Percentiles rank a stretch among this genome's conserved stretches.
These are phyloP conservation scores for Cutaneotrichosporon cutaneum DNA, from an alignment of 1,284 basidiomycete species.

Conservation along the genomic window DNA sequence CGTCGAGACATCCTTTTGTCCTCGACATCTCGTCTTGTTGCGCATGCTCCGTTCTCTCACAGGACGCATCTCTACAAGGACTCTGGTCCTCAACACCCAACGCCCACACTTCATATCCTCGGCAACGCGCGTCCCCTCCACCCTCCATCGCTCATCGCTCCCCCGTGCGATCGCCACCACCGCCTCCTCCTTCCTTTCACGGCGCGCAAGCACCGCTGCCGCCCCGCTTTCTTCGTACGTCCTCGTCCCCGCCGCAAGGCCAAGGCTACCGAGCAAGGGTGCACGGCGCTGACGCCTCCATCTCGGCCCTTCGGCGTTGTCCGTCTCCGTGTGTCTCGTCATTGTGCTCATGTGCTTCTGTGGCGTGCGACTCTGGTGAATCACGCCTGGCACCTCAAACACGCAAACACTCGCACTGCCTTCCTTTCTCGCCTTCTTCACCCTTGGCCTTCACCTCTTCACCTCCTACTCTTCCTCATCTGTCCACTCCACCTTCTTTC, in stretches of 20 bases:
- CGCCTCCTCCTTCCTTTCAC: not conserved
- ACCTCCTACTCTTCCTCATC: not conserved
- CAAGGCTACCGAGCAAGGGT: not conserved
- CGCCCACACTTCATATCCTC: not conserved
- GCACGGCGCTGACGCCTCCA: not conserved
- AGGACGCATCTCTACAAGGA: not conserved
- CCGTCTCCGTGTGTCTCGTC: not conserved
- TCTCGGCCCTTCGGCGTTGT: not conserved
- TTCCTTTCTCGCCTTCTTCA: not conserved
- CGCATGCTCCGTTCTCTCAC: slow-evolving; percentile 7
- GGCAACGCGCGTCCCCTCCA: not conserved
- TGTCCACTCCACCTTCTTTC: not conserved
- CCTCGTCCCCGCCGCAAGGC: not conserved
- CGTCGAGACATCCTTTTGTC: slow-evolving; percentile 7
- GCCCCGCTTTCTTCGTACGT: not conserved
- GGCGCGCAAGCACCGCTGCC: slow-evolving; percentile 3
- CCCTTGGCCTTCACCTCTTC: not conserved
- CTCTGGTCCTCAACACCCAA: not conserved
- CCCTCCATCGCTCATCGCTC: not conserved
- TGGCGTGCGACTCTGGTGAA: not conserved
- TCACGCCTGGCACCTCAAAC: not conserved
- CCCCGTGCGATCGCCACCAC: not conserved
- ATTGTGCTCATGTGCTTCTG: not conserved
- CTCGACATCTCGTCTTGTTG: slow-evolving; percentile 2
- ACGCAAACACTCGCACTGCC: not conserved